Evolutionary conservation across 2,329 filamentous ascomycete species (phyloP).

Genomic region (Macroventuria anomochaeta): DNA sequence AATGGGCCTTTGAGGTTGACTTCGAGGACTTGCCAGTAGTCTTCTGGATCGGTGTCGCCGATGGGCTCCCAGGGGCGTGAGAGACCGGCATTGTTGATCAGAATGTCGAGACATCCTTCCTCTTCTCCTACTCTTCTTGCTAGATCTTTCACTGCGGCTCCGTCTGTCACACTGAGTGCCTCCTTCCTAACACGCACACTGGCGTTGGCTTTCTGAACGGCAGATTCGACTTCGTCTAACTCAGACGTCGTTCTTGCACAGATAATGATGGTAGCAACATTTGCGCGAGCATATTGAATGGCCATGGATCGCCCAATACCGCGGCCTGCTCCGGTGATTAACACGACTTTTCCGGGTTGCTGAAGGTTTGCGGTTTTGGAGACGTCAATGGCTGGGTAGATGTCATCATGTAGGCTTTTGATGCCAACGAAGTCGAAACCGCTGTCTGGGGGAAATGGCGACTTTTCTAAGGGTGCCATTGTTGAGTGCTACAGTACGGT

Average conservation of each 20-base stretch:
- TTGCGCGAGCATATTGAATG: slow-evolving; percentile 62
- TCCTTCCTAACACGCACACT: slow-evolving; percentile 54
- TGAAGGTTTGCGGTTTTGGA: slow-evolving; percentile 46
- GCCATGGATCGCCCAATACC: slow-evolving; percentile 63
- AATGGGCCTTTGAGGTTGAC: slow-evolving; percentile 60
- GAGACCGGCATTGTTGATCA: slow-evolving; percentile 58
- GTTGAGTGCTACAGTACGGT: neutral
- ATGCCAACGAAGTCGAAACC: slow-evolving; percentile 28
- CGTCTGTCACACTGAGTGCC: slow-evolving; percentile 53
- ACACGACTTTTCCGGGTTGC: slow-evolving; percentile 49
- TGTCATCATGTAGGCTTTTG: slow-evolving; percentile 53
- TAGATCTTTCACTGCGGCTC: slow-evolving; percentile 46
- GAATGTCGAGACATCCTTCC: slow-evolving; percentile 50
- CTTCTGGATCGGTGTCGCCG: slow-evolving; percentile 44
- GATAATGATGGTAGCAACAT: slow-evolving; percentile 60
- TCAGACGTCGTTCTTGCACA: slow-evolving; percentile 57
- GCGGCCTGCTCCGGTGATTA: slow-evolving; percentile 64
- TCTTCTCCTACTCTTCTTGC: slow-evolving; percentile 40
- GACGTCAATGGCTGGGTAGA: slow-evolving; percentile 61
- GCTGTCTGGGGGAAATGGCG: slow-evolving; percentile 7
- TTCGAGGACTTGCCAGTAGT: slow-evolving; percentile 55
- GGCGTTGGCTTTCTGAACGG: slow-evolving; percentile 48
- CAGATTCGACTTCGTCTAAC: slow-evolving; percentile 47
- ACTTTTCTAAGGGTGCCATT: neutral
- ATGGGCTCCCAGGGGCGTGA: slow-evolving; percentile 42